These are phyloP conservation scores for Xerophyta viscosa DNA, from an alignment of 106 monocot genomes.

Conservation along the genomic window DNA sequence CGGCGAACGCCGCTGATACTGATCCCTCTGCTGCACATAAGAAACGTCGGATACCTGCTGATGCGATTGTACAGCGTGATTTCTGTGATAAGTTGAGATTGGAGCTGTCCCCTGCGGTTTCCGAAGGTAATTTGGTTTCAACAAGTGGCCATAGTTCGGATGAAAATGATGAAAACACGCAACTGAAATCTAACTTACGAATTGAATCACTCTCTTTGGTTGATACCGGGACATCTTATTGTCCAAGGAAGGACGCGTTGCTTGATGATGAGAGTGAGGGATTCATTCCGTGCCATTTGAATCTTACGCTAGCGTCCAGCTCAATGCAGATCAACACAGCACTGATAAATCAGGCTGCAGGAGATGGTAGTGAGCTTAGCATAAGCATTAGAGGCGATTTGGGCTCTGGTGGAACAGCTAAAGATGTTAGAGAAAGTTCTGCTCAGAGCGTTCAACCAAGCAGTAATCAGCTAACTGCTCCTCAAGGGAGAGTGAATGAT, in stretches of 20 bases:
- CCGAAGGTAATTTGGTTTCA: constrained; percentile 29
- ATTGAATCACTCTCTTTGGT: constrained; percentile 28
- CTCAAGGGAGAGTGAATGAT: constrained; percentile 61
- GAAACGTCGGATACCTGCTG: constrained; percentile 46
- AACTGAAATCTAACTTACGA: neutral
- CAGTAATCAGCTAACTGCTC: constrained; percentile 24
- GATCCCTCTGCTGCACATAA: constrained; percentile 35
- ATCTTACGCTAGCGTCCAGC: constrained; percentile 74
- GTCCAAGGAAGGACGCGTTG: constrained; percentile 32
- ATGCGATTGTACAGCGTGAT: constrained; percentile 32
- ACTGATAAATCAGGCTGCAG: constrained; percentile 9
- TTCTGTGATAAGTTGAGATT: constrained; percentile 73
- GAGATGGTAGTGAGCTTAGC: constrained; percentile 2
- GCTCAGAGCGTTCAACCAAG: neutral
- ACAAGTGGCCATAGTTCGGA: constrained; percentile 40
- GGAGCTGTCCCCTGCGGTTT: constrained; percentile 52
- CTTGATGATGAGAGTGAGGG: constrained; percentile 49
- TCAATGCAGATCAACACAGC: constrained; percentile 35
- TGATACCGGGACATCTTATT: constrained; percentile 43
- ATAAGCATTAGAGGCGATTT: constrained; percentile 1
- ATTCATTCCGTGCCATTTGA: constrained; percentile 52
- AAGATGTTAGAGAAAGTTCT: neutral
- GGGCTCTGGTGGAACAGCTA: constrained; percentile 8
- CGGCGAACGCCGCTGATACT: constrained; percentile 20
- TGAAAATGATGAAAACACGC: constrained; percentile 27